A percentile compares a stretch with the other conserved stretches of the same genome.
Evolutionary conservation across 345 rosid species (phyloP).

Genomic region (Clarkia xantiana): DNA sequence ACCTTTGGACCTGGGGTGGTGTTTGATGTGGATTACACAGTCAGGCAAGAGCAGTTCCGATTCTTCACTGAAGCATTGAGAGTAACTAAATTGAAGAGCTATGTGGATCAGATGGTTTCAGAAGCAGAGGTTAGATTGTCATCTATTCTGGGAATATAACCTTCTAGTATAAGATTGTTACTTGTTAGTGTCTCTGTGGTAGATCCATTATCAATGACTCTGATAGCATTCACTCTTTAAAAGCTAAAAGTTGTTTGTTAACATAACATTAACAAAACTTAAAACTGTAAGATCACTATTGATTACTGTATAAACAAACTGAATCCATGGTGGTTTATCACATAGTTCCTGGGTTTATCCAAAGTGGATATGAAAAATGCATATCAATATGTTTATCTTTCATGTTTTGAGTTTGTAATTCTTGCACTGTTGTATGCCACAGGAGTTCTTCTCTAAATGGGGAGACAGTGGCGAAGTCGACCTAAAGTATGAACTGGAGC

Average conservation of each 20-base stretch:
- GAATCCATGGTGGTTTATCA: too few relatives aligned
- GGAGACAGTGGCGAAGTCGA: conserved; percentile 93
- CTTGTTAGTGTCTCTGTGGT: too few relatives aligned
- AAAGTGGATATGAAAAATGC: too few relatives aligned
- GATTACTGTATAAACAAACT: too few relatives aligned
- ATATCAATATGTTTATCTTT: too few relatives aligned
- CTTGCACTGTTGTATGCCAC: conserved; percentile 14
- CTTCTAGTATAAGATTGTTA: neutral
- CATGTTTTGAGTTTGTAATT: neutral
- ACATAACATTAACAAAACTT: too few relatives aligned
- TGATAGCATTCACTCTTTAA: too few relatives aligned
- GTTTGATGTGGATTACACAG: conserved; percentile 75
- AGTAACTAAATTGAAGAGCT: conserved; percentile 72
- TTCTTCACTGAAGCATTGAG: conserved; percentile 86
- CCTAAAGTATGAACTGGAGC: conserved; percentile 77
- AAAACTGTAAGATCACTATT: too few relatives aligned
- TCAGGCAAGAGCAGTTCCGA: conserved; percentile 91
- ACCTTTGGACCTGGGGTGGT: conserved; percentile 97
- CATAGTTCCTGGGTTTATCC: too few relatives aligned
- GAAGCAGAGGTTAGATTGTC: conserved; percentile 58
- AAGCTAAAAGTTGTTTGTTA: too few relatives aligned
- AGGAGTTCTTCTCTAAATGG: conserved; percentile 93
- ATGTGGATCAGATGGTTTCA: conserved; percentile 87
- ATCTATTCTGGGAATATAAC: neutral
- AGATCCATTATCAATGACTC: too few relatives aligned